Conservation (phyloP, 192 early-diverging fungal genomes). For the Cetraspora pellucida region DNA sequence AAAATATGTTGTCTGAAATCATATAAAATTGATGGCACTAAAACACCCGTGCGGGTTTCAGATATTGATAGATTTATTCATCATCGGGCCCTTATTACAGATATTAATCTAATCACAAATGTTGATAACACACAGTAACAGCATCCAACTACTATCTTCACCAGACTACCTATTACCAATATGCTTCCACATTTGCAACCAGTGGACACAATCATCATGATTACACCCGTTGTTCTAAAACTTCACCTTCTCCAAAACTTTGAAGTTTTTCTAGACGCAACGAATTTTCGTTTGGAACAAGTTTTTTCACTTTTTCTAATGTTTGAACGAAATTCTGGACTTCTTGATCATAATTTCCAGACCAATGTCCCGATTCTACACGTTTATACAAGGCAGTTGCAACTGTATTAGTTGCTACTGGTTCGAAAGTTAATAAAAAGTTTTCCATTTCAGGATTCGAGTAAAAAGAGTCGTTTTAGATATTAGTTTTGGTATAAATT, state of each 20-base stretch:
- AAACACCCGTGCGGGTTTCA: neutral
- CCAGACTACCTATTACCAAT: neutral
- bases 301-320: neutral
- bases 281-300: too few species aligned
- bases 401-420: neutral
- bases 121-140: neutral
- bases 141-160: conserved; percentile 10
- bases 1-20: neutral
- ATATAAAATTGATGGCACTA: neutral
- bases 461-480: too few species aligned
- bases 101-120: neutral
- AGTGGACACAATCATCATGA: neutral
- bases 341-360: neutral
- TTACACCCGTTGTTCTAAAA: too few species aligned
- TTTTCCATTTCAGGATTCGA: too few species aligned
- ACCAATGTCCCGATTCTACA: neutral
- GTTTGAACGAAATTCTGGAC: neutral
- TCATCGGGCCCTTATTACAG: conserved; percentile 6
- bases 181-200: neutral
- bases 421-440: too few species aligned
- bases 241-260: too few species aligned
- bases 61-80: neutral
- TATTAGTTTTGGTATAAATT: too few species aligned
- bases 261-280: too few species aligned
- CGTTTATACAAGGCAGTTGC: neutral